Evolutionary conservation across 106 monocot species (phyloP).

Genomic region (Agapanthus africanus): DNA sequence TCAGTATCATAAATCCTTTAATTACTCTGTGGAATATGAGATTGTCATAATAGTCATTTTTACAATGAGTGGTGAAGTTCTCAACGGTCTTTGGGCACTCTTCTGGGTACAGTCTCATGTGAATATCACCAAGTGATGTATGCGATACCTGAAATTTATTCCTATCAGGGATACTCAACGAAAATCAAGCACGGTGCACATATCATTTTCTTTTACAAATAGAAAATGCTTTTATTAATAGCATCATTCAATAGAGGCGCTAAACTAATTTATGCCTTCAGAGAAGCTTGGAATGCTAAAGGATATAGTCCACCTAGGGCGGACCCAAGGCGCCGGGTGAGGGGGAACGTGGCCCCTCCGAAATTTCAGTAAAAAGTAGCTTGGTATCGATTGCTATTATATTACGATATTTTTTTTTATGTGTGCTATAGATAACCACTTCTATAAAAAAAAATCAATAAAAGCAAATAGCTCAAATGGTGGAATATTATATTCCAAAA

Average conservation of each 20-base stretch:
- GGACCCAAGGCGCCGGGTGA: too few relatives aligned
- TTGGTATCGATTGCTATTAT: too few relatives aligned
- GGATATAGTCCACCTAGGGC: too few relatives aligned
- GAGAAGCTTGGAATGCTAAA: neutral
- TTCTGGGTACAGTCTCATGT: conserved; percentile 86
- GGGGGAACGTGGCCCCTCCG: too few relatives aligned
- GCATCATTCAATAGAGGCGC: neutral
- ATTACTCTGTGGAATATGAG: conserved; percentile 97
- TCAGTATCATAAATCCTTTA: conserved; percentile 97
- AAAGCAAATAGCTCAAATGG: too few relatives aligned
- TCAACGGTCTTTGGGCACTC: conserved; percentile 99
- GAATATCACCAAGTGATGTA: conserved; percentile 91
- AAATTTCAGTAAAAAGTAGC: too few relatives aligned
- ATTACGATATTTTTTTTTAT: too few relatives aligned
- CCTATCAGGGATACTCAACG: neutral
- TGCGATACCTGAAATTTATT: conserved; percentile 56
- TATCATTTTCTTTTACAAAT: neutral
- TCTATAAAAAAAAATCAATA: too few relatives aligned
- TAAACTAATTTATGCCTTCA: neutral
- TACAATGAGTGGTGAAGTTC: conserved; percentile 96
- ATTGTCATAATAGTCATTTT: conserved; percentile 98
- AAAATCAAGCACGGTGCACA: neutral
- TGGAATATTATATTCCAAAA: too few relatives aligned
- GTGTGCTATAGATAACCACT: too few relatives aligned
- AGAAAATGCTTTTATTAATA: neutral